phyloP scores from a whole-genome alignment of 176 grass and related monocot genomes.

The Guadua angustifolia region DNA sequence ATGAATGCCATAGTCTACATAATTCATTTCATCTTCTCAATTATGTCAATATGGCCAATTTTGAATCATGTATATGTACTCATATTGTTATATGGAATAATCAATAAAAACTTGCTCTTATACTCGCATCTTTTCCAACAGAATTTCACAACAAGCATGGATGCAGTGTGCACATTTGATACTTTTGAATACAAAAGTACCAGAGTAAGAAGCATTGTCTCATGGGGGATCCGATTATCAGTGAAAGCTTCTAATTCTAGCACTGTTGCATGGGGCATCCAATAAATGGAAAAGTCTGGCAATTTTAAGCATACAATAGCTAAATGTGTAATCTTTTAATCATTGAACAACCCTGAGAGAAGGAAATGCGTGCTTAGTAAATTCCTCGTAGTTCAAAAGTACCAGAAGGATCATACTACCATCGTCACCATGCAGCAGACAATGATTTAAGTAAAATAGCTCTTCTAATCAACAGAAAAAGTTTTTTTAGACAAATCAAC shows the following conservation, averaged over 20 bases:
- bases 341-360: background rate
- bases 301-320: constrained; percentile 11
- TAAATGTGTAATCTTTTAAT: constrained; percentile 6
- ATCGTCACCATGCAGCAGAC: background rate
- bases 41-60: too few species aligned
- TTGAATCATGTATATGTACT: too few species aligned
- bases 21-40: too few species aligned
- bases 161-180: background rate
- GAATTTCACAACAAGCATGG: background rate
- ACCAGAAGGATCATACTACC: background rate
- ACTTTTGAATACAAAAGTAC: constrained; percentile 12
- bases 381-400: background rate
- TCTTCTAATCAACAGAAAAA: background rate
- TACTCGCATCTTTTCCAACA: too few species aligned
- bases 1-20: too few species aligned
- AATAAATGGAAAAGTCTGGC: constrained; percentile 27
- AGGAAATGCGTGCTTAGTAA: background rate
- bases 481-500: background rate
- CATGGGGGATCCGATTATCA: background rate
- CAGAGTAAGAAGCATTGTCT: constrained; percentile 6
- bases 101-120: too few species aligned
- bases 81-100: too few species aligned
- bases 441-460: constrained; percentile 4
- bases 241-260: background rate
- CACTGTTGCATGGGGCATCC: background rate